Evolutionary conservation across 306 rosid species (phyloP).

Genomic region (Ochetophila trinervis): DNA sequence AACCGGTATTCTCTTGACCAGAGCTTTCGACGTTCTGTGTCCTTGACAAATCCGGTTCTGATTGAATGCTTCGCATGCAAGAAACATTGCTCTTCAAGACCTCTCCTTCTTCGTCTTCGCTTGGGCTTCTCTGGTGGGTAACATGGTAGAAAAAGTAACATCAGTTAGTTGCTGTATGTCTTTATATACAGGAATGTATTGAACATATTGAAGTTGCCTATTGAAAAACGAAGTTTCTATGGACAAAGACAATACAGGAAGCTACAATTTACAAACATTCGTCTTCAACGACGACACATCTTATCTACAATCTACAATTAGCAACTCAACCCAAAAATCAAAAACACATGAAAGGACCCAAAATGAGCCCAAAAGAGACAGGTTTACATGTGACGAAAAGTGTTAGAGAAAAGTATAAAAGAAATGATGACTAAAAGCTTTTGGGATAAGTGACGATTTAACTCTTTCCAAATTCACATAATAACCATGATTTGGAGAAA

Average conservation of each 20-base stretch:
- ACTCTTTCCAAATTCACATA: neutral
- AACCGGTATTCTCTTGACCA: conserved; percentile 26
- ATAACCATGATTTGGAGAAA: neutral
- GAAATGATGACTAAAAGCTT: too few species aligned
- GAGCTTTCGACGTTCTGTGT: conserved; percentile 9
- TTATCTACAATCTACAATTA: too few species aligned
- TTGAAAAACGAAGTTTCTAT: neutral
- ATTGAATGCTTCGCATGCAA: conserved; percentile 20
- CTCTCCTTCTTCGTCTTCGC: conserved; percentile 49
- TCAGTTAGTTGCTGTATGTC: neutral
- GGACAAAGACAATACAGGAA: neutral
- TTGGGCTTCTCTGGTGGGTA: conserved; percentile 52
- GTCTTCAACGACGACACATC: neutral
- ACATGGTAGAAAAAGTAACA: conserved; percentile 7
- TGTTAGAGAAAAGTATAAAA: too few species aligned
- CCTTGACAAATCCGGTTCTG: conserved; percentile 18
- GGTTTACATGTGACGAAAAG: too few species aligned
- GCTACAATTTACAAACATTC: neutral
- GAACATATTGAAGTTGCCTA: too few species aligned
- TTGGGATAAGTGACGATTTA: too few species aligned
- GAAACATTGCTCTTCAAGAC: conserved; percentile 15
- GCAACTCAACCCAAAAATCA: too few species aligned
- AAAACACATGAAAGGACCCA: too few species aligned
- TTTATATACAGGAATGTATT: too few species aligned
- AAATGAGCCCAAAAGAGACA: too few species aligned